A percentile compares a stretch with the other conserved stretches of the same genome.
Conservation (phyloP, 441 rosid genomes). For the Populus hybrid region DNA sequence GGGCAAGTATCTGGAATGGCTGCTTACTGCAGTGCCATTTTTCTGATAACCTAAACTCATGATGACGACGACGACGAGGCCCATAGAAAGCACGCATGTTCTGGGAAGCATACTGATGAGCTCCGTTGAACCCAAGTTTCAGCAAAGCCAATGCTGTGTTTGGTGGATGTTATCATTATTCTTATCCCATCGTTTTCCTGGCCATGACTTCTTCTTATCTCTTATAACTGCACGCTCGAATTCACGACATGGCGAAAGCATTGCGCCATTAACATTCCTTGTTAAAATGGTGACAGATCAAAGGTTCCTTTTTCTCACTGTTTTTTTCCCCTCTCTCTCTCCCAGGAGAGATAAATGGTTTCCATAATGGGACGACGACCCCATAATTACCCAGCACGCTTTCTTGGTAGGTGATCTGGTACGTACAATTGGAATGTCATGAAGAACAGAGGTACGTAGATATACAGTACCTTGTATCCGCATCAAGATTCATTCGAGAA, state of each 20-base stretch:
- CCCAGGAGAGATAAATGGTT: not conserved
- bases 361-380: not conserved
- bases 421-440: not conserved
- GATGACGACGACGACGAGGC: not conserved
- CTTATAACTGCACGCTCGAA: not conserved
- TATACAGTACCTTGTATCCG: not conserved
- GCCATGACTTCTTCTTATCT: not conserved
- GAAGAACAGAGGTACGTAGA: not conserved
- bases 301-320: not conserved
- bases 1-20: not conserved
- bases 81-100: not conserved
- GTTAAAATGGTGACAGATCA: not conserved
- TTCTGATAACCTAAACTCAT: not conserved
- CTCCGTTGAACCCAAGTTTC: conserved; percentile 8
- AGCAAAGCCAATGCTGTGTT: conserved; percentile 7
- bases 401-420: not conserved
- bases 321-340: too few relatives aligned
- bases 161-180: conserved; percentile 13
- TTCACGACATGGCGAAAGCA: not conserved
- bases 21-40: not conserved
- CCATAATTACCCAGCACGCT: not conserved
- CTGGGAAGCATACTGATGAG: conserved; percentile 3
- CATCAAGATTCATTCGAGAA: not conserved
- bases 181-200: not conserved
- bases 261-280: not conserved